Base-by-base conservation (phyloP, 2,329 filamentous ascomycete species). In the Whalleya microplaca region DNA sequence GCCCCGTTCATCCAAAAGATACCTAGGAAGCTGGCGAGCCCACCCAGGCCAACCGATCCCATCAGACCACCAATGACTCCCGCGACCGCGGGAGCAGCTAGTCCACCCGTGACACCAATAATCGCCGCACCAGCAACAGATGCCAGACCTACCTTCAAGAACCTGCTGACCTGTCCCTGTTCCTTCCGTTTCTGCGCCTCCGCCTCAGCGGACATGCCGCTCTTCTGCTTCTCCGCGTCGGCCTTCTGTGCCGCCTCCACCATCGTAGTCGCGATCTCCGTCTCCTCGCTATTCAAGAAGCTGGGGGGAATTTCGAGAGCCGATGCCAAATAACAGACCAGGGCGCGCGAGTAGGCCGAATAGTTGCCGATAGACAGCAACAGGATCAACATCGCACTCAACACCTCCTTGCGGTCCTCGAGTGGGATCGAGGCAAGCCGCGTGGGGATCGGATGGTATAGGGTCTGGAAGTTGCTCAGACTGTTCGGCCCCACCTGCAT, bases 111-210 rank as follows among this genome's bases (percentile, higher is more conserved):
- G 2, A 97, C 84, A 5, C 93, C 93, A n/a, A 97, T 93, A 1
- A 96, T 78, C 0, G 90, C 91, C 1, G 94, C 94, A 10, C 94
- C 94, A 0, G 91, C 92, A 0, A 96, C 91, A 8, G 90, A 91
- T 0, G 93, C 94, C 21, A 97, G 79, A 0, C 93, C 92, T 19
- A 97, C 92, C 71, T 96, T 97, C 91, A 91, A 96, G 71, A 89
- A 89, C 8, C 92, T 80, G 19, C 84, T 80, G 8, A 82, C 76
- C 64, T 90, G 85, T 52, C 89, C 90, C 56, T 90, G 83, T 61
- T 93, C 86, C 14, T 83, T 83, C 51, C 88, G 85, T 70, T 89
- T 90, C 68, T 89, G 84, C 0, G 86, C 87, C 70, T 95, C 92
- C 1, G 87, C 84, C 58, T 93, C 89, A 0, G 89, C 90, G 0